phyloP scores from a whole-genome alignment of 495 filamentous ascomycete genomes.

The Hypoxylon lenormandii region DNA sequence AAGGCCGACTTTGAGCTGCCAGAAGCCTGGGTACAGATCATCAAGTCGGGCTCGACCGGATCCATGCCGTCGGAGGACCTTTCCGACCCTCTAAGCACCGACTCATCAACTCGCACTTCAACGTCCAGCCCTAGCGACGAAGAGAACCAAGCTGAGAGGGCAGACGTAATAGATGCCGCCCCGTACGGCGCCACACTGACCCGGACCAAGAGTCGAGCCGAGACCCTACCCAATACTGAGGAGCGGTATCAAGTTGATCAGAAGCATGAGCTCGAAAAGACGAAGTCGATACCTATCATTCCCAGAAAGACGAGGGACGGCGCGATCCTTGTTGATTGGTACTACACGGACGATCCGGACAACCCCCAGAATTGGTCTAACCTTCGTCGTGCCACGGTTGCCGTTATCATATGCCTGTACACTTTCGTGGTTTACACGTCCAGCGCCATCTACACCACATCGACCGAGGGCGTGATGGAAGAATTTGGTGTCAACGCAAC shows the following conservation, averaged over 20 bases:
- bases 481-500: slow-evolving; percentile 67
- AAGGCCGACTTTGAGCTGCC: slow-evolving; percentile 64
- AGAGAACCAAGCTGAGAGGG: slow-evolving; percentile 55
- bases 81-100: slow-evolving; percentile 26
- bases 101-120: slow-evolving; percentile 45
- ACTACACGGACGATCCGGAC: slow-evolving; percentile 65
- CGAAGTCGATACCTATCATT: slow-evolving; percentile 61
- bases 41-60: slow-evolving; percentile 39
- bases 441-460: slow-evolving; percentile 63
- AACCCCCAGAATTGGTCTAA: slow-evolving; percentile 69
- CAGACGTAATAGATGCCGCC: slow-evolving; percentile 35
- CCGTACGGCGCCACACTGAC: slow-evolving; percentile 69
- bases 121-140: slow-evolving; percentile 26
- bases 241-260: slow-evolving; percentile 57
- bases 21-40: slow-evolving; percentile 56
- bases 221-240: slow-evolving; percentile 55
- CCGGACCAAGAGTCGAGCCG: slow-evolving; percentile 49
- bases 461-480: slow-evolving; percentile 56
- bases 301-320: slow-evolving; percentile 60
- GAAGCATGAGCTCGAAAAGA: slow-evolving; percentile 57
- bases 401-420: slow-evolving; percentile 65
- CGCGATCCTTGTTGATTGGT: slow-evolving; percentile 70
- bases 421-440: slow-evolving; percentile 65
- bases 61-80: slow-evolving; percentile 8
- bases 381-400: slow-evolving; percentile 55